Conservation (phyloP, 2,329 filamentous ascomycete genomes). For the Beauveria bassiana region DNA sequence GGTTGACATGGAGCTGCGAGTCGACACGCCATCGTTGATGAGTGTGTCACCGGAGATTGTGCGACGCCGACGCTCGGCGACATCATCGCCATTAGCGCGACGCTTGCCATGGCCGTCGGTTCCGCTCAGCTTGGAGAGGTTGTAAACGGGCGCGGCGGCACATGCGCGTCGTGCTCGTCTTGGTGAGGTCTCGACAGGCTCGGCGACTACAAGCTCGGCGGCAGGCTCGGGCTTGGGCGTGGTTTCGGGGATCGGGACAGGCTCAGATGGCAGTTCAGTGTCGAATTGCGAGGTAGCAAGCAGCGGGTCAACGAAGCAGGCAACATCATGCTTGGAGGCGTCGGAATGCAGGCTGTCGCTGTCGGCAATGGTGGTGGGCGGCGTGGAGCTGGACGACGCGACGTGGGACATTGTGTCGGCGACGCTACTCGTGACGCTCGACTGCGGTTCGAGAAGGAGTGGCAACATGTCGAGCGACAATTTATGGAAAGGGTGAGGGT, state of each 20-base stretch:
- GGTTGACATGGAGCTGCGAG: constrained; percentile 11
- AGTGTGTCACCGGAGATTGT: constrained; percentile 36
- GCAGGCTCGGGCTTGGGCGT: neutral
- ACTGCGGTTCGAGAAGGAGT: constrained; percentile 24
- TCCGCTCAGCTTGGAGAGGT: constrained; percentile 54
- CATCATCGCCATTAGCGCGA: constrained; percentile 43
- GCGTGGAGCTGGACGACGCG: constrained; percentile 54
- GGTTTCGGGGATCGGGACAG: constrained; percentile 16
- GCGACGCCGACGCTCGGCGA: constrained; percentile 36
- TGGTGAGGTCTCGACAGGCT: neutral
- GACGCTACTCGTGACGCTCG: constrained; percentile 22
- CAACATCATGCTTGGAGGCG: constrained; percentile 30
- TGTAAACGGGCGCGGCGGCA: constrained; percentile 55
- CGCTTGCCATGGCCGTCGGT: constrained; percentile 53
- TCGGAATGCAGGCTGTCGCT: constrained; percentile 48
- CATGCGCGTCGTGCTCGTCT: constrained; percentile 47
- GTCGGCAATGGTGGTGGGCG: constrained; percentile 56
- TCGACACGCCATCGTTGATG: constrained; percentile 19
- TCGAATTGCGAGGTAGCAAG: constrained; percentile 13
- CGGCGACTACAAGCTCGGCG: constrained; percentile 3
- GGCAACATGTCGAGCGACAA: constrained; percentile 19
- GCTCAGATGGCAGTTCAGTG: constrained; percentile 16
- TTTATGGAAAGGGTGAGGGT: neutral
- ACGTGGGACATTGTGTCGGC: constrained; percentile 40
- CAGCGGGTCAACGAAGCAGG: constrained; percentile 19